Evolutionary conservation across 345 rosid species (phyloP).

Genomic region (Carallia pectinifolia): DNA sequence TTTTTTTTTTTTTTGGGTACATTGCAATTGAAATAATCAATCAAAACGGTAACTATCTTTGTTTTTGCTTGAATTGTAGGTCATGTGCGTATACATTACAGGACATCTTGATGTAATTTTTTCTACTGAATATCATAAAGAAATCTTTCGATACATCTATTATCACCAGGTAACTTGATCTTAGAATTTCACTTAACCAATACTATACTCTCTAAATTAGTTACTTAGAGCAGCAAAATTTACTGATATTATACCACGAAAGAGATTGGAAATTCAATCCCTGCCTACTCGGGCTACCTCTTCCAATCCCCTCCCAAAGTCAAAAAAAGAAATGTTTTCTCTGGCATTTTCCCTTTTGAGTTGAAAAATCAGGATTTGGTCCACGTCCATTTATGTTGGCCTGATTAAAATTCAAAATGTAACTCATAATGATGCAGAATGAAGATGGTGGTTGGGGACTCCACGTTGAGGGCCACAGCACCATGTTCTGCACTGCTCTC

Average conservation of each 20-base stretch:
- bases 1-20: too few species aligned
- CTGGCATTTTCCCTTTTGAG: too few species aligned
- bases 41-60: too few species aligned
- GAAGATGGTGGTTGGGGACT: slow-evolving; percentile 33
- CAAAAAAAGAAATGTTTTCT: too few species aligned
- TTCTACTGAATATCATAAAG: slow-evolving; percentile 10
- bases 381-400: neutral
- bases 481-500: slow-evolving; percentile 28
- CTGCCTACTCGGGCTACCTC: too few species aligned
- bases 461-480: slow-evolving; percentile 28
- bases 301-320: too few species aligned
- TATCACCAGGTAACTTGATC: slow-evolving; percentile 17
- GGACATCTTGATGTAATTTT: slow-evolving; percentile 21
- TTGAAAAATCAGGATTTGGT: neutral
- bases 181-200: neutral
- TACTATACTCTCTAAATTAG: too few species aligned
- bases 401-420: too few species aligned
- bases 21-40: too few species aligned
- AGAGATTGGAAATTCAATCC: too few species aligned
- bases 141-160: slow-evolving; percentile 25
- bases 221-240: too few species aligned
- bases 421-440: neutral
- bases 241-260: too few species aligned
- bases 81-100: slow-evolving; percentile 23
- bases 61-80: slow-evolving; percentile 1